Evolutionary conservation across 208 protist species (phyloP).

Genomic region (Strigomonas galati): DNA sequence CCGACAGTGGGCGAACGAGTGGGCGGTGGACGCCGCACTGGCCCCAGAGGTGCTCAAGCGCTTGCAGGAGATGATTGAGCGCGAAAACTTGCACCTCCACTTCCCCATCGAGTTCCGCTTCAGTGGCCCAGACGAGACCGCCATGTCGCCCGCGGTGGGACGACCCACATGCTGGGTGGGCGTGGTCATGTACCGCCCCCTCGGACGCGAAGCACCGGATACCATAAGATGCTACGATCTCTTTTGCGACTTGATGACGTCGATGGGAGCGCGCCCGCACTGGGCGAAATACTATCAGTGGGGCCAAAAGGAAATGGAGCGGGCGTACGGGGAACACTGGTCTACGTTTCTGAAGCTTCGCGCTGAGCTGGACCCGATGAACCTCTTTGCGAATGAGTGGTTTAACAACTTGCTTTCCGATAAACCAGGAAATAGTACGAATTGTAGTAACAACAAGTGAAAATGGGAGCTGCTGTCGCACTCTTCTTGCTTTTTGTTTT

Average conservation of each 20-base stretch:
- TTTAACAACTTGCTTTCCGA: conserved; percentile 43
- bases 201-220: conserved; percentile 42
- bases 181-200: conserved; percentile 82
- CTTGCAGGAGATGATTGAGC: conserved; percentile 51
- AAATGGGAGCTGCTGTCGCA: too few relatives aligned
- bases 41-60: conserved; percentile 42
- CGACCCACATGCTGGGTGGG: conserved; percentile 79
- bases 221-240: conserved; percentile 59
- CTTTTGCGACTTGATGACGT: conserved; percentile 53
- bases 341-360: conserved; percentile 51
- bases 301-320: conserved; percentile 30
- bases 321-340: conserved; percentile 58
- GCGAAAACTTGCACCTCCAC: conserved; percentile 52
- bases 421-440: conserved; percentile 32
- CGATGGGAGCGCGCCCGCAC: conserved; percentile 70
- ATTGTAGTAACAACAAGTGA: conserved; percentile 7
- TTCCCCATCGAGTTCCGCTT: conserved; percentile 89
- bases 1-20: conserved; percentile 79
- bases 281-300: conserved; percentile 83
- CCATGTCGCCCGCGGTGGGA: conserved; percentile 54
- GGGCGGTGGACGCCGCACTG: conserved; percentile 50
- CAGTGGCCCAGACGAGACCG: conserved; percentile 40
- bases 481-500: neutral
- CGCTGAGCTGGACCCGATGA: conserved; percentile 46
- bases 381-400: conserved; percentile 72